phyloP scores from a whole-genome alignment of 345 rosid genomes.

The Salix arbutifolia region DNA sequence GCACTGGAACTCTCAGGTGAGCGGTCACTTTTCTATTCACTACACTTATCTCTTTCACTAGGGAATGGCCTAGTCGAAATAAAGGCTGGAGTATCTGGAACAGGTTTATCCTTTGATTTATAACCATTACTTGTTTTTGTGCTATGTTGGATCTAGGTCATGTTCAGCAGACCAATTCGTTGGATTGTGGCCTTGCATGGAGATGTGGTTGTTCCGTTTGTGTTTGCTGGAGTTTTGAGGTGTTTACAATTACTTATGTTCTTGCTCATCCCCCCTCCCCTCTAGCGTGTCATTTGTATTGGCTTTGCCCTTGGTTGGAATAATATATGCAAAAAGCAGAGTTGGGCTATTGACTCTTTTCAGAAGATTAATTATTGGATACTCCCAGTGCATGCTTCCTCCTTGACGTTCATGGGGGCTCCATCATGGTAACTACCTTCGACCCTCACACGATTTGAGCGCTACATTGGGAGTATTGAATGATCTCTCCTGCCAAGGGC shows the following conservation, averaged over 20 bases:
- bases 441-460: no score
- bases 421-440: no score
- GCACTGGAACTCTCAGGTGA: constrained; percentile 94
- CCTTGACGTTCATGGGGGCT: no score
- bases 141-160: constrained; percentile 44
- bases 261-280: neutral
- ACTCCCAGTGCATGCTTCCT: neutral
- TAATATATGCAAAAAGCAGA: neutral
- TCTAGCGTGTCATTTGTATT: neutral
- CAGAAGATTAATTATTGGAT: neutral
- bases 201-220: constrained; percentile 70
- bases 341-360: neutral
- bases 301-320: neutral
- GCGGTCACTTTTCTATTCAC: constrained; percentile 1
- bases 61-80: neutral
- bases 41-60: neutral
- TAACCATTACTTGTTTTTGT: constrained; percentile 1
- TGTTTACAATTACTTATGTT: constrained; percentile 27
- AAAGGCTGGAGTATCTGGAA: neutral
- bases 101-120: neutral
- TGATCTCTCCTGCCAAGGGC: no score
- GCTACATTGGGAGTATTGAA: no score
- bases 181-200: constrained; percentile 97
- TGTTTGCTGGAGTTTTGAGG: constrained; percentile 82
- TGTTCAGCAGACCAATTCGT: constrained; percentile 91